phyloP scores from a whole-genome alignment of 148 eudicot genomes.

The Pouteria glomerata region DNA sequence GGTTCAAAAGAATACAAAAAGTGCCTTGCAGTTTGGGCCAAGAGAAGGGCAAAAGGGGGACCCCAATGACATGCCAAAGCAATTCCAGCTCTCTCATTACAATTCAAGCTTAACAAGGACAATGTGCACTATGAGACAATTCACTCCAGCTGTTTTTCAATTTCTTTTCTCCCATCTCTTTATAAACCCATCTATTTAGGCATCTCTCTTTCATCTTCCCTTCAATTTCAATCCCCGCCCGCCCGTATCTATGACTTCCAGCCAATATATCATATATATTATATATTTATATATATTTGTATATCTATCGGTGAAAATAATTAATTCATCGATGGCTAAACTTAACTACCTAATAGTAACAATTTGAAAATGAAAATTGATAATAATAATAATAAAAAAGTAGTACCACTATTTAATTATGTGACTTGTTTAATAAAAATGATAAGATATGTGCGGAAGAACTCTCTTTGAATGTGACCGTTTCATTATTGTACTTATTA shows the following conservation, averaged over 20 bases:
- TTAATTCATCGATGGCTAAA: not conserved
- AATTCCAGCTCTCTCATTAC: not conserved
- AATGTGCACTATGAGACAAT: not conserved
- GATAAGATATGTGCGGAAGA: too few relatives aligned
- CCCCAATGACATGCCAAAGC: conserved; percentile 2
- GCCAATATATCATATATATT: too few relatives aligned
- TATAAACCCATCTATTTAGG: not conserved
- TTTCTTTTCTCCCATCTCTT: too few relatives aligned
- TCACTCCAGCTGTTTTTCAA: conserved; percentile 9
- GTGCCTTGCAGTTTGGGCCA: not conserved
- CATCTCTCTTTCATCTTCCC: not conserved
- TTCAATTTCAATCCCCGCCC: too few relatives aligned
- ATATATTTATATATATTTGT: too few relatives aligned
- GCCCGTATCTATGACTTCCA: too few relatives aligned
- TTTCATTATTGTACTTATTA: too few relatives aligned
- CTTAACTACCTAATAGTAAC: too few relatives aligned
- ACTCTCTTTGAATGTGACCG: too few relatives aligned
- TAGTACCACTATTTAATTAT: not conserved
- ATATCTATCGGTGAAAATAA: too few relatives aligned
- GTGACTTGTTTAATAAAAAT: too few relatives aligned
- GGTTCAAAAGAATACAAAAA: conserved; percentile 8
- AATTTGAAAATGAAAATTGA: not conserved
- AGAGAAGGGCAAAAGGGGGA: not conserved
- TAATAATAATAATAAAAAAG: not conserved
- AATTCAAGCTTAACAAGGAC: conserved; percentile 1